Conservation (phyloP, 176 grass and related monocot genomes). For the Sorghum bicolor region Sorghum_bicolor_NCBIv3 NC_012873.2:59059501-59060000, state of each 20-base stretch:
- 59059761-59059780: slow-evolving; percentile 96
- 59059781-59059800: slow-evolving; percentile 81
- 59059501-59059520: background rate
- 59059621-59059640: background rate
- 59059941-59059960: slow-evolving; percentile 73
- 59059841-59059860: slow-evolving; percentile 56
- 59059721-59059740: slow-evolving; percentile 24
- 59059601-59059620: background rate
- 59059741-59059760: slow-evolving; percentile 28
- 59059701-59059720: background rate
- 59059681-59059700: background rate
- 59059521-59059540: background rate
- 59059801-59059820: slow-evolving; percentile 89
- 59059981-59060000: slow-evolving; percentile 75
- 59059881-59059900: background rate
- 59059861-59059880: slow-evolving; percentile 2
- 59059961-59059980: slow-evolving; percentile 61
- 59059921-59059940: slow-evolving; percentile 70
- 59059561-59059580: background rate
- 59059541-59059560: background rate
- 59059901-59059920: slow-evolving; percentile 18
- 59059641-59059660: background rate
- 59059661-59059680: background rate
- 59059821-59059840: slow-evolving; percentile 72
- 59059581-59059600: background rate